Evolutionary conservation across 768 basidiomycete genomes (phyloP).

Genomic region (Lepiota subincarnata): DNA sequence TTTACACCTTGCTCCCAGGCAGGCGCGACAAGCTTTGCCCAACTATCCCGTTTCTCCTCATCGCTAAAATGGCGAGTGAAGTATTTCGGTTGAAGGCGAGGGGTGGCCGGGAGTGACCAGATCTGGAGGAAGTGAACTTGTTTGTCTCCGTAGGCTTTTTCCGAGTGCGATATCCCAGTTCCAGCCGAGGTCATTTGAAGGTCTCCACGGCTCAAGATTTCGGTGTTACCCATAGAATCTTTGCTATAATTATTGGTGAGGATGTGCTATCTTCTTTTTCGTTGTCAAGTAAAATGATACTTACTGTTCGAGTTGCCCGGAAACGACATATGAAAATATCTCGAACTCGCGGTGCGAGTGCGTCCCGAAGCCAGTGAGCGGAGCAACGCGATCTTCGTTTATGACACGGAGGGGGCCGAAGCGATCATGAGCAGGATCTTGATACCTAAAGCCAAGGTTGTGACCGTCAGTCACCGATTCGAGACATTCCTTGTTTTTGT

Average conservation of each 20-base stretch:
- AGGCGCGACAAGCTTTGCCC: conserved; percentile 77
- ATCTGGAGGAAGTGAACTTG: conserved; percentile 52
- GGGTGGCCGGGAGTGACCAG: conserved; percentile 41
- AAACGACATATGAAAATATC: conserved; percentile 86
- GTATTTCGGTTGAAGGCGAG: conserved; percentile 67
- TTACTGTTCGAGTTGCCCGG: conserved; percentile 79
- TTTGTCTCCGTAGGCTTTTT: conserved; percentile 39
- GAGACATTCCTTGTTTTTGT: too few relatives aligned
- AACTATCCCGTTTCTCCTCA: conserved; percentile 71
- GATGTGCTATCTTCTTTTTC: not conserved
- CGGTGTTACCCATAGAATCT: conserved; percentile 90
- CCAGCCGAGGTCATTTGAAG: conserved; percentile 91
- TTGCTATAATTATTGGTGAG: conserved; percentile 42
- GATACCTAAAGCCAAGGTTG: conserved; percentile 41
- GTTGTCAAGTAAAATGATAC: conserved; percentile 17
- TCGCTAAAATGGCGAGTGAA: conserved; percentile 86
- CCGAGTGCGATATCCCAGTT: conserved; percentile 84
- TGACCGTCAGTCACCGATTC: not conserved
- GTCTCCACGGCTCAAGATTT: conserved; percentile 85
- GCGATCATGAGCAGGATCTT: conserved; percentile 48
- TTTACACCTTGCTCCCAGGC: conserved; percentile 51
- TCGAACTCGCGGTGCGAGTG: conserved; percentile 85
- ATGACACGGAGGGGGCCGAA: conserved; percentile 83
- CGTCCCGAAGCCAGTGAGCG: conserved; percentile 77
- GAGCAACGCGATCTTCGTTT: conserved; percentile 86